phyloP scores from a whole-genome alignment of 805 yeast genomes.

The Sugiyamaella chiloensis region DNA sequence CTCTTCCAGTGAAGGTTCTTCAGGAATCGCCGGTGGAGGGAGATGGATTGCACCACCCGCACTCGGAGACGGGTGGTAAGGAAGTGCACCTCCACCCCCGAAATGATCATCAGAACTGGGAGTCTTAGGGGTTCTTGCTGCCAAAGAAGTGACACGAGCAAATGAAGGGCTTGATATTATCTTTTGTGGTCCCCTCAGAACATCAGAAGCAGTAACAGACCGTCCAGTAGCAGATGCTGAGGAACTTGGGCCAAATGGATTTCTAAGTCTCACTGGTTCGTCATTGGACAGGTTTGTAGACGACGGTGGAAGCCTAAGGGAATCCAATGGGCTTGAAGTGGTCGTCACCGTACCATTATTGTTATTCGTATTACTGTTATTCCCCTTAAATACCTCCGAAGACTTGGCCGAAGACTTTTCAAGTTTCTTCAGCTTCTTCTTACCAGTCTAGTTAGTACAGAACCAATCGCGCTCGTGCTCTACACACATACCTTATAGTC shows the following conservation, averaged over 20 bases:
- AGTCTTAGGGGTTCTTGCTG: not conserved
- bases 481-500: conserved; percentile 35
- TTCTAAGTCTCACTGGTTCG: too few relatives aligned
- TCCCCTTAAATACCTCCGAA: not conserved
- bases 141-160: not conserved
- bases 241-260: too few relatives aligned
- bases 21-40: conserved; percentile 31
- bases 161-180: not conserved
- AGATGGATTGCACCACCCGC: conserved; percentile 18
- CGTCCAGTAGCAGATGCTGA: not conserved
- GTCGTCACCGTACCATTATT: not conserved
- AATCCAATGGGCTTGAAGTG: conserved; percentile 14
- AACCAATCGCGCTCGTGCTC: conserved; percentile 37
- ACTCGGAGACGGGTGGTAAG: not conserved
- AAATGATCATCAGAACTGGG: conserved; percentile 1
- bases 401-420: conserved; percentile 16
- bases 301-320: not conserved
- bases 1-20: conserved; percentile 3
- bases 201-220: not conserved
- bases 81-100: conserved; percentile 4
- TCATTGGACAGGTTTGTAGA: too few relatives aligned
- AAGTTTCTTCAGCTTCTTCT: conserved; percentile 48
- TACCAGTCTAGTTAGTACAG: conserved; percentile 42
- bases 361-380: too few relatives aligned
- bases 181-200: not conserved